phyloP scores from a whole-genome alignment of 331 rosid genomes.

The Ulmus americana region DNA sequence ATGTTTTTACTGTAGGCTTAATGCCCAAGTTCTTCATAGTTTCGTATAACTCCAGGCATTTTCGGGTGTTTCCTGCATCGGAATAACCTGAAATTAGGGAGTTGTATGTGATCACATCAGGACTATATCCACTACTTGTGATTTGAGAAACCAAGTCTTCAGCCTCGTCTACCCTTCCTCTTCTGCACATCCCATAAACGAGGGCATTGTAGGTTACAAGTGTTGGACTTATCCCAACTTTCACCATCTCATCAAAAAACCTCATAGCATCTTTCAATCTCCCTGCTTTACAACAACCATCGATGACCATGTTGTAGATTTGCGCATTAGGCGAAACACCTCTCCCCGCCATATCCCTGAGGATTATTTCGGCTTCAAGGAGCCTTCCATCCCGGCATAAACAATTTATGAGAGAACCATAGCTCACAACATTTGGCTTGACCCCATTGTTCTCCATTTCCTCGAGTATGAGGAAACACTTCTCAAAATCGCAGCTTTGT shows the following conservation, averaged over 20 bases:
- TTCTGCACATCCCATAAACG: constrained; percentile 59
- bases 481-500: constrained; percentile 31
- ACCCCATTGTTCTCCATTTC: constrained; percentile 65
- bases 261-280: constrained; percentile 51
- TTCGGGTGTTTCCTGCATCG: constrained; percentile 35
- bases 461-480: constrained; percentile 64
- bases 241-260: constrained; percentile 55
- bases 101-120: constrained; percentile 74
- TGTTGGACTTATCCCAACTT: constrained; percentile 45
- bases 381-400: constrained; percentile 57
- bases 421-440: constrained; percentile 65
- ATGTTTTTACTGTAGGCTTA: constrained; percentile 59
- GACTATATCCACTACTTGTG: constrained; percentile 35
- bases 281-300: constrained; percentile 43
- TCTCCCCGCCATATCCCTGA: constrained; percentile 51
- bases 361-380: constrained; percentile 60
- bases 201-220: constrained; percentile 66
- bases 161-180: constrained; percentile 55
- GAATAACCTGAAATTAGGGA: constrained; percentile 73
- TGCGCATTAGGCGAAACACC: constrained; percentile 60
- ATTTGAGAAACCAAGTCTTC: constrained; percentile 46
- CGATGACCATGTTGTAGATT: constrained; percentile 71
- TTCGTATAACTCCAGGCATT: constrained; percentile 55
- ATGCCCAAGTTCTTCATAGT: constrained; percentile 52
- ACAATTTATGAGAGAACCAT: constrained; percentile 65